These are phyloP conservation scores for Shiraia sp. DNA, from an alignment of 2,329 filamentous ascomycete species.

Conservation along the genomic window DNA sequence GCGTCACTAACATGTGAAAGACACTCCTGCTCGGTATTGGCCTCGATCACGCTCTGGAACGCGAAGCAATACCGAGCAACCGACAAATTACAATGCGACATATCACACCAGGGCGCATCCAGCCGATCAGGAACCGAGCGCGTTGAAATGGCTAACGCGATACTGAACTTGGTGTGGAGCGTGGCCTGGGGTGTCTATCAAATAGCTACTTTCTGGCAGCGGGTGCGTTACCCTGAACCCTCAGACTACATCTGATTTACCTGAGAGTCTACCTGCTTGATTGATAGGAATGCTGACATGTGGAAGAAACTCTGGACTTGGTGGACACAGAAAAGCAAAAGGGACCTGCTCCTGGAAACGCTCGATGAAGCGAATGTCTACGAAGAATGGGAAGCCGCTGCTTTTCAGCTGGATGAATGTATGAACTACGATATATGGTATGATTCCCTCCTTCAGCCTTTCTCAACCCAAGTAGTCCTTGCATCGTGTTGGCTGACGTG, in stretches of 20 bases:
- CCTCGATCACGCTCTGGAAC: conserved; percentile 13
- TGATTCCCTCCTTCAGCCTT: conserved; percentile 8
- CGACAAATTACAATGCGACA: conserved; percentile 33
- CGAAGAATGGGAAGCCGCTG: conserved; percentile 87
- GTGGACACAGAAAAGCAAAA: conserved; percentile 67
- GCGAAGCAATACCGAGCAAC: conserved; percentile 18
- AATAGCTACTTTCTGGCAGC: conserved; percentile 47
- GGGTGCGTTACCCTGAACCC: conserved; percentile 31
- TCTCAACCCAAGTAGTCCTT: background rate
- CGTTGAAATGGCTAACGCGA: conserved; percentile 24
- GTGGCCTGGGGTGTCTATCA: conserved; percentile 41
- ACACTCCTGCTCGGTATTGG: conserved; percentile 2
- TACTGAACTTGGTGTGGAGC: conserved; percentile 24
- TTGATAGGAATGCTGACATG: conserved; percentile 22
- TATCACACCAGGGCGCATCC: conserved; percentile 17
- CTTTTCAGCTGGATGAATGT: conserved; percentile 78
- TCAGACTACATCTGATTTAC: background rate
- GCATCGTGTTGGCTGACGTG: background rate
- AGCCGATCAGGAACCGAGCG: conserved; percentile 18
- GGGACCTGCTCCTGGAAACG: conserved; percentile 67
- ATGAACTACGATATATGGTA: conserved; percentile 82
- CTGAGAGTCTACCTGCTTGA: background rate
- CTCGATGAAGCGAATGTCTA: conserved; percentile 70
- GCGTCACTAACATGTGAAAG: conserved; percentile 23
- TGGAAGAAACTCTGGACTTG: conserved; percentile 68